A percentile compares a stretch with the other conserved stretches of the same genome.
These are phyloP conservation scores for Falciphora oryzae DNA, from an alignment of 2,329 filamentous ascomycete genomes.

Conservation along the genomic window DNA sequence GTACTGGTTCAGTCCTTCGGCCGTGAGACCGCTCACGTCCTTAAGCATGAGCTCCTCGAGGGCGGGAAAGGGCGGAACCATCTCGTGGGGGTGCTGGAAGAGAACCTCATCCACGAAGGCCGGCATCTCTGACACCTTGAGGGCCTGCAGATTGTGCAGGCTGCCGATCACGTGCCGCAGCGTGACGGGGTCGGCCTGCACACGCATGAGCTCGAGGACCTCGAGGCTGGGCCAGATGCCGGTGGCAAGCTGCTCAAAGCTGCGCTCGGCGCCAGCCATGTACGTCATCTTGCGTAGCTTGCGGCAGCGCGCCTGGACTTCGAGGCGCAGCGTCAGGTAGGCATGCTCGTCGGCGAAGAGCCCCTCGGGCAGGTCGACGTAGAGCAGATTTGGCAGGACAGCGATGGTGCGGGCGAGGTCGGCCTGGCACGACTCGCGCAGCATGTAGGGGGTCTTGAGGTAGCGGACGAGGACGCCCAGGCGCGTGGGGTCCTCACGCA, in stretches of 20 bases:
- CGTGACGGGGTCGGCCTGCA: slow-evolving; percentile 64
- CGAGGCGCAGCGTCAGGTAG: slow-evolving; percentile 71
- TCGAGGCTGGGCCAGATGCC: slow-evolving; percentile 67
- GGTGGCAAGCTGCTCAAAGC: slow-evolving; percentile 63
- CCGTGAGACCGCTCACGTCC: slow-evolving; percentile 65
- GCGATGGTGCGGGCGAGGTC: slow-evolving; percentile 82
- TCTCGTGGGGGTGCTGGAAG: slow-evolving; percentile 45
- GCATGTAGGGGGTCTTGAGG: slow-evolving; percentile 92
- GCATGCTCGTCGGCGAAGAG: slow-evolving; percentile 75
- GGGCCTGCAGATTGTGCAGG: slow-evolving; percentile 61
- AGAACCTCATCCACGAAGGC: slow-evolving; percentile 77
- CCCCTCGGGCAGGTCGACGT: slow-evolving; percentile 85
- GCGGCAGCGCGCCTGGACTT: slow-evolving; percentile 76
- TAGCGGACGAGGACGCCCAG: slow-evolving; percentile 68
- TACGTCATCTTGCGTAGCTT: slow-evolving; percentile 89
- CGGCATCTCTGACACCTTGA: slow-evolving; percentile 66
- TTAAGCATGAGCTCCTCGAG: slow-evolving; percentile 68
- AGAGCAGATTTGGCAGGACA: slow-evolving; percentile 76
- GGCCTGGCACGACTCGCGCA: slow-evolving; percentile 77
- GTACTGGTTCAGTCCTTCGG: slow-evolving; percentile 63
- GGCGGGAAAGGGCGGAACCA: slow-evolving; percentile 67
- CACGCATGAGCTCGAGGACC: slow-evolving; percentile 62
- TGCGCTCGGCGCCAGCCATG: slow-evolving; percentile 68
- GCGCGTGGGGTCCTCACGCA: slow-evolving; percentile 66
- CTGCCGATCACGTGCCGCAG: slow-evolving; percentile 66